Base-by-base conservation (phyloP, 768 basidiomycete species). In the Sporobolomyces phaffii region DNA sequence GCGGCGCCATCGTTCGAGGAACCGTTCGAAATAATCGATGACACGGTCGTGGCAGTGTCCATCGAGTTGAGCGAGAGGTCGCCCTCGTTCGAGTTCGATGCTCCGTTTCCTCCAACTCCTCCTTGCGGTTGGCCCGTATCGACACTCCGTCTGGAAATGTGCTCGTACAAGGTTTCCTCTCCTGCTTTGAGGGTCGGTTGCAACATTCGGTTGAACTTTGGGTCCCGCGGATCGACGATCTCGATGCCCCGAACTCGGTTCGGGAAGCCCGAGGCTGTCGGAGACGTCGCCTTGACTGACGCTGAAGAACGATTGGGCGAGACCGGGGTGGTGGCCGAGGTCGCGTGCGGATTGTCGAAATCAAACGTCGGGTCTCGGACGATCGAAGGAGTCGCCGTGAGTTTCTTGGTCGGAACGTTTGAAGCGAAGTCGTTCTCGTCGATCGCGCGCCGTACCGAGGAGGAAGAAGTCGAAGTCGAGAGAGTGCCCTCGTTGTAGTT, bases 381-480 rank as follows among this genome's bases (percentile, higher is more conserved):
- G 61, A 72, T 69, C 22, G 64, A 61, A 8, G 71, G 71, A 9
- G 71, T 72, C 3, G 58, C 64, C 2, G 67, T 62, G 41, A 72
- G 71, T 48, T 72, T 72, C 58, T 72, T 72, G 26, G 71, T 6
- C 80, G 84, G 58, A 82, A 86, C 70, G 79, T 87, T 56, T 81
- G 85, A 5, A 76, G 86, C 18, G 84, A 85, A 70, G 76, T 85
- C 38, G 80, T 83, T 38, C 85, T 85, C n/a, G 79, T 84, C 26
- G 85, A 86, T 72, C 77, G 86, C 6, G 84, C 85, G 7, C 18
- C 58, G 52, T 28, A 52, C 36, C 11, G 59, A 50, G 8, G 62
- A 56, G 2, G 57, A 44, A n/a, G 64, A 65, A 17, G 64, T 29
- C 56, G 64, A 45, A 49, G 48, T 38, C 8, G 44, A 41, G 10